Evolutionary conservation across 352 stramenopile genomes (phyloP).

Genomic region (Phytopythium cucurbitacearum): DNA sequence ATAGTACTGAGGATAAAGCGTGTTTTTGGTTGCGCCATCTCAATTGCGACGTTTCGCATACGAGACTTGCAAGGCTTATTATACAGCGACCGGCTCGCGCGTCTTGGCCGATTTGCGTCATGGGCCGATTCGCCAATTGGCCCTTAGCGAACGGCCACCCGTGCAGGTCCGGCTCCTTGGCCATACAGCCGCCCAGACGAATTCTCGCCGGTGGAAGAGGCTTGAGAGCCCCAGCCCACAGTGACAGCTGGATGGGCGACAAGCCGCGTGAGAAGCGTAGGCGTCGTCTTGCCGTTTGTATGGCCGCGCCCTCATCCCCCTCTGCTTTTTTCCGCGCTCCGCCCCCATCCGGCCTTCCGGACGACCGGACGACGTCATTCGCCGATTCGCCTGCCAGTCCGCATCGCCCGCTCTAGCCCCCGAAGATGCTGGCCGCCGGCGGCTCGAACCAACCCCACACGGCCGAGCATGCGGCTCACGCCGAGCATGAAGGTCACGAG

Average conservation of each 20-base stretch:
- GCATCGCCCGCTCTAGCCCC: conserved; percentile 11
- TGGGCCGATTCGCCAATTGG: too few relatives aligned
- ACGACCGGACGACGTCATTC: conserved; percentile 20
- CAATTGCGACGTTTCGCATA: too few relatives aligned
- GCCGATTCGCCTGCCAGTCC: conserved; percentile 24
- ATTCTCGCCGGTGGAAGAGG: conserved; percentile 21
- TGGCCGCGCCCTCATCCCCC: conserved; percentile 4
- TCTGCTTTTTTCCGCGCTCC: neutral
- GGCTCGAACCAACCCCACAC: neutral
- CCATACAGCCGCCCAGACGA: too few relatives aligned
- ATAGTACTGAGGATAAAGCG: too few relatives aligned
- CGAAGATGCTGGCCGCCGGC: conserved; percentile 4
- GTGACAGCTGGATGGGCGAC: conserved; percentile 20
- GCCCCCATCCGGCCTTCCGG: neutral
- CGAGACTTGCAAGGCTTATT: too few relatives aligned
- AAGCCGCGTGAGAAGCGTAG: conserved; percentile 1
- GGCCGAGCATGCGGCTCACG: conserved; percentile 6
- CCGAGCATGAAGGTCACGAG: conserved; percentile 6
- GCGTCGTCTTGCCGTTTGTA: conserved; percentile 15
- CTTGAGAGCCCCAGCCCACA: conserved; percentile 2
- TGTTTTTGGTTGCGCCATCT: too few relatives aligned
- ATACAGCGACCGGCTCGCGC: too few relatives aligned
- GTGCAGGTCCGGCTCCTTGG: too few relatives aligned
- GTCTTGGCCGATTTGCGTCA: too few relatives aligned
- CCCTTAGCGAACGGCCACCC: too few relatives aligned